Evolutionary conservation across 441 rosid genomes (phyloP).

Genomic region (Eutrema salsugineum): DNA sequence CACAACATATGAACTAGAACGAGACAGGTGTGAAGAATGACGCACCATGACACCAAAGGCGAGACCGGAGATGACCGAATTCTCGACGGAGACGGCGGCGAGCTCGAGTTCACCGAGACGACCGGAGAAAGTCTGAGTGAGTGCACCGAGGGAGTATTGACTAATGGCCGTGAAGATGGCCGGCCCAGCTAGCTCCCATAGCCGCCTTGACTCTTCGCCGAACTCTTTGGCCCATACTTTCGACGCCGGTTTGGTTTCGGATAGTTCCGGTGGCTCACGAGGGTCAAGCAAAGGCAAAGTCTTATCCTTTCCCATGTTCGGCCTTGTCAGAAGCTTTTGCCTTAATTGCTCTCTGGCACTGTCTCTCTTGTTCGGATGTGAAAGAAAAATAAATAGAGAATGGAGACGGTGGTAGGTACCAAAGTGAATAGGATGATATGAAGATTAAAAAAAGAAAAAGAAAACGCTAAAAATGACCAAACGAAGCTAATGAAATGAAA

Average conservation of each 20-base stretch:
- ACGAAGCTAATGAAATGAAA: too few relatives aligned
- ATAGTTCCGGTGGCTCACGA: conserved; percentile 19
- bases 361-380: background rate
- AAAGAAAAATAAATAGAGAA: background rate
- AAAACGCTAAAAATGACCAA: too few relatives aligned
- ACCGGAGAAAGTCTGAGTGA: conserved; percentile 81
- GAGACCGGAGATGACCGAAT: conserved; percentile 85
- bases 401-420: conserved; percentile 15
- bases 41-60: conserved; percentile 81
- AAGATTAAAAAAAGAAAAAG: too few relatives aligned
- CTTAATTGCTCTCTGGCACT: background rate
- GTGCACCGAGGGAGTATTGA: conserved; percentile 82
- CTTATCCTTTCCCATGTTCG: conserved; percentile 5
- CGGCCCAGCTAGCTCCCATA: conserved; percentile 84
- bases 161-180: conserved; percentile 67
- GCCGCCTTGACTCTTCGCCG: conserved; percentile 58
- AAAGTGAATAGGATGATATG: background rate
- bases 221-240: conserved; percentile 43
- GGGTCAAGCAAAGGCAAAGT: conserved; percentile 25
- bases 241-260: conserved; percentile 11
- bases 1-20: background rate
- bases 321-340: background rate
- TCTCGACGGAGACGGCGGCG: conserved; percentile 84
- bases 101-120: conserved; percentile 68
- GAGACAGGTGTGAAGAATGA: conserved; percentile 9